Base-by-base conservation (phyloP, 192 early-diverging fungal species). In the Mortierella antarctica region DNA sequence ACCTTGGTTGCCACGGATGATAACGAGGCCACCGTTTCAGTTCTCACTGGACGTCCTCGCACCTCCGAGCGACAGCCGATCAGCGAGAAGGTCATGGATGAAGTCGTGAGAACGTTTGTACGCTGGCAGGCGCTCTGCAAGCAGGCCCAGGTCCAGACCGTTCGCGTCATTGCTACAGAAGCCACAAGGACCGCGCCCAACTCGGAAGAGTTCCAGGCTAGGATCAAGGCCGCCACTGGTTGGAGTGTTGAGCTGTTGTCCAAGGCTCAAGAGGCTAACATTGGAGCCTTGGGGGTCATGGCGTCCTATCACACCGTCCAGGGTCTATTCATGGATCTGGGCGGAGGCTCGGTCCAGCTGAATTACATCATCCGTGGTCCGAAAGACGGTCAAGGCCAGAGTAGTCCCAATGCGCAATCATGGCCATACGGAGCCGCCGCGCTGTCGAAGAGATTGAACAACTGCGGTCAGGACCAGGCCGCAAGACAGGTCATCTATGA, bases 131-230 rank as follows among this genome's bases (percentile, higher is more conserved):
- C 73, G 0, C 69, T 89, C 4, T 84, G 85, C 44, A 46, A 71
- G 12, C 71, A 85, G 18, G 83, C 84, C 52, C 65, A 75, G 6
- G 84, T 88, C 7, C 44, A 82, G 23, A 62, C 58, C 14, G 84
- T 89, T 1, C 77, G 81, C n/a, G 71, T 89, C 17, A 80, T 88
- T 61, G 88, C 88, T 5, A 89, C 88, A 10, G 88, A 88, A 61
- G 88, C 88, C 9, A 89, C 87, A 23, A 67, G 88, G 7, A 83
- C 83, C 11, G 88, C 88, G 5, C 57, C 74, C 17, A 89, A 89
- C 68, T 83, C 85, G 7, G 23, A 68, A 6, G 70, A 86, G 47
- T 88, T 89, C 73, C 67, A 74, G 12, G 51, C 62, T 4, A 67
- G 67, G n/a, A 87, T 89, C 52, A 76, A 81, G 45, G 57, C 83